Base-by-base conservation (phyloP, 2,329 filamentous ascomycete species). In the Fusarium sororula region DNA sequence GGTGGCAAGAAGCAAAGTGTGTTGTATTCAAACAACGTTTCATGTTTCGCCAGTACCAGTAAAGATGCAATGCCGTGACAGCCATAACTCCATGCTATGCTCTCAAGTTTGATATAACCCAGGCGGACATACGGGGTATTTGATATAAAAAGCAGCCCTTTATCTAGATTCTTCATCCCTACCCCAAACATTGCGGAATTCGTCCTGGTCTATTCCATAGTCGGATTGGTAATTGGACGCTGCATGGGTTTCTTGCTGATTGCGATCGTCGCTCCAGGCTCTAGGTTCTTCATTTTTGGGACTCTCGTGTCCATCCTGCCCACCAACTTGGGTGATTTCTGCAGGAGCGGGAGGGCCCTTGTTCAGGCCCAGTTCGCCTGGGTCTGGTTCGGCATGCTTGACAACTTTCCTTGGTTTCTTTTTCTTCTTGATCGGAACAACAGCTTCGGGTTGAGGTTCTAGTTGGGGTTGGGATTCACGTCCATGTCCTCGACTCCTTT, bases 181-280 rank as follows among this genome's bases (percentile, higher is more conserved):
- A 26, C 78, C 80, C 85, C 85, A 87, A n/a, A 86, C 84, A 68
- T 87, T 87, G 26, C 80, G 80, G 68, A 86, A 87, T 63, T 84
- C 85, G 35, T 80, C 79, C 24, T 83, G 81, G n/a, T 81, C 74
- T 6, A 82, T 78, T 32, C 78, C 75, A 55, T 82, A 83, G 42
- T 65, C 73, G 26, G 78, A 68, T 26, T 79, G 76, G 51, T 81
- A 82, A 48, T 68, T 72, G 24, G 78, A 68, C 8, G 48, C 28
- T 45, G 64, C 54, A 28, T 66, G 70, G 28, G 57, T 48, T 30
- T 77, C 67, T 32, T 74, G 24, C 48, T 69, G 65, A 55, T 72
- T 60, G 39, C 54, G 44, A 24, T 38, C n/a, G 22, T 44, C 56
- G 38, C 44, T 58, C 68, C 53, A 65, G 45, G 67, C 51, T 41